These are phyloP conservation scores for Tulasnella sp. DNA, from an alignment of 768 basidiomycete species.

Conservation along the genomic window DNA sequence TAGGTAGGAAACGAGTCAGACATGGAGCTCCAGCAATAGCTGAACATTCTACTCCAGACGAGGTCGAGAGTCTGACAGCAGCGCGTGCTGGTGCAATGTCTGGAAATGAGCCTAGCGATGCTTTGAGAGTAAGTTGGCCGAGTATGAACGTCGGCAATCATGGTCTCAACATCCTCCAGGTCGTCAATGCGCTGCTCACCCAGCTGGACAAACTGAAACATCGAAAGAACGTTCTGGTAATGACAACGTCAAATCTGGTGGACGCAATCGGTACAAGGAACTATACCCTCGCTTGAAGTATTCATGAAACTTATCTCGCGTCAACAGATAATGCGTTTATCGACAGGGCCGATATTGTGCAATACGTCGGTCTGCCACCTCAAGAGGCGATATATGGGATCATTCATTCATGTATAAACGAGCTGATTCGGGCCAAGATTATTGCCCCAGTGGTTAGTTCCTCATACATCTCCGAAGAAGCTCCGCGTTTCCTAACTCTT, in stretches of 20 bases:
- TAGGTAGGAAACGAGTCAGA: slow-evolving; percentile 50
- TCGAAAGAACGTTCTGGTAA: slow-evolving; percentile 87
- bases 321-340: slow-evolving; percentile 84
- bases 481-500: neutral
- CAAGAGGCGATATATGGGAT: slow-evolving; percentile 93
- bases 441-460: slow-evolving; percentile 57
- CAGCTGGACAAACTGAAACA: slow-evolving; percentile 94
- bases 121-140: slow-evolving; percentile 60
- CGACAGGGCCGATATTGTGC: slow-evolving; percentile 94
- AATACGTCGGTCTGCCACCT: slow-evolving; percentile 88
- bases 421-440: slow-evolving; percentile 72
- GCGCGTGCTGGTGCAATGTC: slow-evolving; percentile 92
- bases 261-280: slow-evolving; percentile 76
- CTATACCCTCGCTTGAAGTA: neutral
- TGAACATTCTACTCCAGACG: slow-evolving; percentile 52
- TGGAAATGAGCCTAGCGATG: slow-evolving; percentile 94
- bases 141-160: neutral
- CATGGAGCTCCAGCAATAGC: slow-evolving; percentile 19
- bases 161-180: slow-evolving; percentile 45
- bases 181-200: slow-evolving; percentile 94
- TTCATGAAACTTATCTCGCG: neutral
- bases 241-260: slow-evolving; percentile 93
- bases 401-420: slow-evolving; percentile 70
- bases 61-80: slow-evolving; percentile 93
- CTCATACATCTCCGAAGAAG: neutral